Evolutionary conservation across 176 grass and related monocot species (phyloP), one percentile per base, ranked within the genome.

Genomic region (Chrysopogon serrulatus): DNA sequence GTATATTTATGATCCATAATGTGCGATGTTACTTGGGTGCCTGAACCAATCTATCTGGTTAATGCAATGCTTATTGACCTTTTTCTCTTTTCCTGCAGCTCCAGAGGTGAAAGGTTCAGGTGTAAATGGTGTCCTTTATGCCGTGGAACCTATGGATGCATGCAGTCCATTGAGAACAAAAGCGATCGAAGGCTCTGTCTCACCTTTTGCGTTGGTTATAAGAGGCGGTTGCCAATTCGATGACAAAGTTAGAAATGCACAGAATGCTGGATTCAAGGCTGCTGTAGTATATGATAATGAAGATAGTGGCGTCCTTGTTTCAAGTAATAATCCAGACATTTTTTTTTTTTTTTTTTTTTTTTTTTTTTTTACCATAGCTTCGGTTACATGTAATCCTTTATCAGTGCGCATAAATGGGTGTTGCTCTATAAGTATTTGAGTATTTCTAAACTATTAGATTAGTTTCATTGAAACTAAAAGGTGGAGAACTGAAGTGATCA

Each of bases 141-240:
- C 87, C 9, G 87, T 84, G 7, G 87, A 95, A 26, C 91, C 93
- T 82, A 69, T 95, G 10, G 91, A 98, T 70, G 93, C 93, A 12
- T 98, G 96, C 68, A 72, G 68, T 82, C 83, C 66, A 23, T 74
- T 98, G 63, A 93, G 40, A 84, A 90, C 87, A 63, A 74, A 85
- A 79, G 74, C 83, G 19, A 57, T 79, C 16, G 19, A 86, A n/a
- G 86, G 74, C 14, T 83, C 63, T 60, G 39, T 32, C 45, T 80
- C 84, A 68, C 93, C 83, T 71, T 95, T 95, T 86, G 93, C 85
- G 11, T 86, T 98, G 88, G 79, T 98, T 80, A 83, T 81, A 84
- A 90, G 96, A 85, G 96, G 96, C 8, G 87, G 89, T 24, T 98
- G 93, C 83, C 83, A 92, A 51, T 98, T 98, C 81, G 91, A 92